Evolutionary conservation across 176 grass and related monocot species (phyloP), one percentile per base, ranked within the genome.

Genomic region (Zea mays): DNA sequence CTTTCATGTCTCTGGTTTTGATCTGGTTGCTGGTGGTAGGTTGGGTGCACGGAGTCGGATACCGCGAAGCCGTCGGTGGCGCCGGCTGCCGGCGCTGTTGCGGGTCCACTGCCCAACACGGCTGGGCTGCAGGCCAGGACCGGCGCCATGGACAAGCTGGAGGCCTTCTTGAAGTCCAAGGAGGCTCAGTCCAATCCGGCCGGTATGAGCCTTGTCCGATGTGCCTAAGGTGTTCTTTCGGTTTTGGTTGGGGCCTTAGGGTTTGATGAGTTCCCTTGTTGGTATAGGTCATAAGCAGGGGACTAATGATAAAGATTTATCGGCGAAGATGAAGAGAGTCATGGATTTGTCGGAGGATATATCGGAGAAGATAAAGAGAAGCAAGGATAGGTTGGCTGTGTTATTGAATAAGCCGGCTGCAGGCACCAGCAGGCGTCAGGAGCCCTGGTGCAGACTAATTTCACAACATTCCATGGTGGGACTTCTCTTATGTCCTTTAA

Each of bases 401-500:
- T 51, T 71, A 42, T 16, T 87, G 63, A 77, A 58, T 5, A 83
- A 85, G 15, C 67, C 56, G 42, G 46, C 4, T 5, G 46, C 81
- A 1, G 57, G 41, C 62, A 45, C 62, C 46, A 69, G 41, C 70
- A 77, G 57, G 76, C 69, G 66, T 42, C 78, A 79, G 44, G 80
- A 86, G 40, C 79, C 87, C 27, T 93, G 91, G 91, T 77, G 87
- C 73, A 87, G 85, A 7, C 85, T 93, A n/a, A 89, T 93, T 36
- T 93, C 91, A 1, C 88, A 93, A 71, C 88, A 79, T 61, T 67
- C 91, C 8, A 63, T 67, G 88, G 91, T 90, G 47, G 16, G 76
- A 5, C 10, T 66, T 82, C 78, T 67, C 43, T 42, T 80, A 12
- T 55, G 51, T 55, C 51, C 5, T 20, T 67, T 44, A 9, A 37